A percentile compares a stretch with the other conserved stretches of the same genome.
Conservation (phyloP, 2,329 filamentous ascomycete species). For the Scorias spongiosa region DNA sequence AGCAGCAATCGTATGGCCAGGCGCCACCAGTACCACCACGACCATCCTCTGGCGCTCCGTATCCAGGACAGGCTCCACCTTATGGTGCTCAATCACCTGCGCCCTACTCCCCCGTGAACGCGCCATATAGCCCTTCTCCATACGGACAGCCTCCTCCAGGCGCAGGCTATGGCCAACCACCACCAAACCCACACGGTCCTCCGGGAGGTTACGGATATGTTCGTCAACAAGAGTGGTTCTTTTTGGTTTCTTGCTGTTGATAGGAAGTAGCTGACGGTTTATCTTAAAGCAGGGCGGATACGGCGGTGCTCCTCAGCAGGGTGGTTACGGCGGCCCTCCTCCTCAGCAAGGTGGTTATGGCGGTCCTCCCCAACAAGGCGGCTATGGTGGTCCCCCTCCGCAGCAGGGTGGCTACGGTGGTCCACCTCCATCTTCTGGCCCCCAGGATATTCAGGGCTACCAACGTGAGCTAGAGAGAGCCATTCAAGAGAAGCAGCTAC, state of each 20-base stretch:
- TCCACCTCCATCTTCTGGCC: conserved; percentile 22
- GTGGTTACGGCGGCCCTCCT: conserved; percentile 8
- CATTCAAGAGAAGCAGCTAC: conserved; percentile 45
- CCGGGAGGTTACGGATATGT: conserved; percentile 21
- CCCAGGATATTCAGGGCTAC: conserved; percentile 39
- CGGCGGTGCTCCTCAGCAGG: conserved; percentile 11
- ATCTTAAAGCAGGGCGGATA: conserved; percentile 14
- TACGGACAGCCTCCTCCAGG: conserved; percentile 9
- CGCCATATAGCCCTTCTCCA: conserved; percentile 5
- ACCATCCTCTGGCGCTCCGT: conserved; percentile 4
- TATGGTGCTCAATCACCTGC: not conserved
- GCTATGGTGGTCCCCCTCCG: conserved; percentile 11
- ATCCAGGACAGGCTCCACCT: conserved; percentile 2
- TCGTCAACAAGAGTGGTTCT: conserved; percentile 8
- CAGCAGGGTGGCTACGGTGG: conserved; percentile 12
- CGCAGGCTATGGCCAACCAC: conserved; percentile 15
- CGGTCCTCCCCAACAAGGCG: conserved; percentile 18
- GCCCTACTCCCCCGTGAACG: not conserved
- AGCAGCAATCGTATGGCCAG: conserved; percentile 4
- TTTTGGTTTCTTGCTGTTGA: not conserved
- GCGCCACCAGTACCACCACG: conserved; percentile 1
- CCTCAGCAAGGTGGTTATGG: conserved; percentile 20
- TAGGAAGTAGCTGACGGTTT: conserved; percentile 8
- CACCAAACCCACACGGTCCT: conserved; percentile 13
- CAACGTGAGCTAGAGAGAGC: conserved; percentile 39